Evolutionary conservation across 768 basidiomycete species (phyloP).

Genomic region (Mycena sanguinolenta): DNA sequence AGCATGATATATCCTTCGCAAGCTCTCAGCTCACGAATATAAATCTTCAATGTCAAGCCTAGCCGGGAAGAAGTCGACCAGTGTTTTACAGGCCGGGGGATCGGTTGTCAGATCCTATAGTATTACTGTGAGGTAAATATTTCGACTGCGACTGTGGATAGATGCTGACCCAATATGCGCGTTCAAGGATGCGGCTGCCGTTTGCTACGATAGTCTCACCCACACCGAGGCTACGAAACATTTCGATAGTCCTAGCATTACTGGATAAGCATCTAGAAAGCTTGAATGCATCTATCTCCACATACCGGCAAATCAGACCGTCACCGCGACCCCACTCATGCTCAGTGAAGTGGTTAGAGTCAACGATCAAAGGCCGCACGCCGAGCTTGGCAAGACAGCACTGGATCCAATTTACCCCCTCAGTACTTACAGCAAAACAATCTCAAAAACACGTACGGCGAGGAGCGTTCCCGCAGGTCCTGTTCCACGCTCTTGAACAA

Average conservation of each 20-base stretch:
- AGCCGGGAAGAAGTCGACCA: slow-evolving; percentile 10
- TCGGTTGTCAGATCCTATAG: slow-evolving; percentile 14
- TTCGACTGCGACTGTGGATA: neutral
- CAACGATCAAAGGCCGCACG: slow-evolving; percentile 18
- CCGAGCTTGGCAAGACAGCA: slow-evolving; percentile 19
- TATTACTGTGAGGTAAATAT: neutral
- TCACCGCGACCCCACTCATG: slow-evolving; percentile 27
- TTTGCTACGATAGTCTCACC: neutral
- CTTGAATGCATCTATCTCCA: too few relatives aligned
- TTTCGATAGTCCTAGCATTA: slow-evolving; percentile 12
- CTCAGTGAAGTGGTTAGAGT: slow-evolving; percentile 20
- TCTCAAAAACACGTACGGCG: slow-evolving; percentile 1
- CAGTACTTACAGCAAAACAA: neutral
- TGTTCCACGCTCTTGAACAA: neutral
- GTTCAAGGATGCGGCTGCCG: slow-evolving; percentile 5
- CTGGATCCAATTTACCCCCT: neutral
- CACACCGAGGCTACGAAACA: slow-evolving; percentile 13
- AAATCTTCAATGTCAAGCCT: slow-evolving; percentile 17
- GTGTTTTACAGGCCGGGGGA: slow-evolving; percentile 17
- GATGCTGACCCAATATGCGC: slow-evolving; percentile 26
- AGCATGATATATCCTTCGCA: too few relatives aligned
- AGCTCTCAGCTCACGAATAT: slow-evolving; percentile 12
- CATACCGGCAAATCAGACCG: slow-evolving; percentile 19
- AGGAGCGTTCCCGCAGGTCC: slow-evolving; percentile 23
- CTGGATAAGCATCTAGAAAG: neutral